Conservation (phyloP, 331 rosid genomes). For the Rosa hybrid region DNA sequence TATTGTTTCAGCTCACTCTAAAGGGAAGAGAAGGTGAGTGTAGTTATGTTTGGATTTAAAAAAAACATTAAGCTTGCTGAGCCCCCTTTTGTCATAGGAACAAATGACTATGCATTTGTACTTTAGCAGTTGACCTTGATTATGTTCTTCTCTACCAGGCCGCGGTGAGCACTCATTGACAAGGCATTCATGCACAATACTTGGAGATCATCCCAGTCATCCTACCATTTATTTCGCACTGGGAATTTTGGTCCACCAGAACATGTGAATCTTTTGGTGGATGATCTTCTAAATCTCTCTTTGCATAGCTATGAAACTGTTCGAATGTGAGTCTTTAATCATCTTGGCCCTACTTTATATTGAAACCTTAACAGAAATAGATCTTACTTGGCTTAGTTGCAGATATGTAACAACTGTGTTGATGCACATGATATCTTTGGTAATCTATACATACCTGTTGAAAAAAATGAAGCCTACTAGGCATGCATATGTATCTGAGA, state of each 20-base stretch:
- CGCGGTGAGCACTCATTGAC: slow-evolving; percentile 98
- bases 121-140: slow-evolving; percentile 19
- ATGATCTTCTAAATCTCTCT: slow-evolving; percentile 73
- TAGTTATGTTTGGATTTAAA: slow-evolving; percentile 5
- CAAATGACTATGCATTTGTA: slow-evolving; percentile 12
- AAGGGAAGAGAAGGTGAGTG: slow-evolving; percentile 83
- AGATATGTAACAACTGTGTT: background rate
- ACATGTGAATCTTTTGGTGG: slow-evolving; percentile 77
- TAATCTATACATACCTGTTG: background rate
- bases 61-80: background rate
- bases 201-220: slow-evolving; percentile 96
- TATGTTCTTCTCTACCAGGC: slow-evolving; percentile 49
- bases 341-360: slow-evolving; percentile 24
- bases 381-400: slow-evolving; percentile 8
- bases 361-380: slow-evolving; percentile 1
- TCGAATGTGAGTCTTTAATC: slow-evolving; percentile 73
- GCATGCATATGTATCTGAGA: background rate
- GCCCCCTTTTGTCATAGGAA: slow-evolving; percentile 22
- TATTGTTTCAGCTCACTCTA: slow-evolving; percentile 73
- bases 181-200: slow-evolving; percentile 96
- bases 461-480: background rate
- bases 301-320: slow-evolving; percentile 94
- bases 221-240: slow-evolving; percentile 81
- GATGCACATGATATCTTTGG: background rate
- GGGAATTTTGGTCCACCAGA: slow-evolving; percentile 72